phyloP scores from a whole-genome alignment of 2,329 filamentous ascomycete species.

The Epichloe scottii region DNA sequence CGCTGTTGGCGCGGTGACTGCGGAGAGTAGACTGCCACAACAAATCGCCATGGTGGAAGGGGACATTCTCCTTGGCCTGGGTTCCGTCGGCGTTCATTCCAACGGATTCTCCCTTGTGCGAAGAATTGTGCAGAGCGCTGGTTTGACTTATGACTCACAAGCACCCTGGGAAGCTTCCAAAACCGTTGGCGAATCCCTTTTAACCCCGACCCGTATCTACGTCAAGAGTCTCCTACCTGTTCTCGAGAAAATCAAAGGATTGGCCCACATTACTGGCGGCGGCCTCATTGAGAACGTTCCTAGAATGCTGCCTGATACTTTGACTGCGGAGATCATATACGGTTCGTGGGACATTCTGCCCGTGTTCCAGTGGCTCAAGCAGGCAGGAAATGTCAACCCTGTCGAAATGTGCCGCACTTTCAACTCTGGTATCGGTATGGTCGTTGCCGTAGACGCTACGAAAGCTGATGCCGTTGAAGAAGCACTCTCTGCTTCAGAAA shows the following conservation, averaged over 20 bases:
- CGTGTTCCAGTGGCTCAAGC: conserved; percentile 81
- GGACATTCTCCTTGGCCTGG: conserved; percentile 76
- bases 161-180: conserved; percentile 62
- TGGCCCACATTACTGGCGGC: conserved; percentile 94
- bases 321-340: conserved; percentile 73
- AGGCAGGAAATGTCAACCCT: conserved; percentile 54
- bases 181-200: conserved; percentile 61
- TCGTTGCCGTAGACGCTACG: conserved; percentile 60
- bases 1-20: conserved; percentile 70
- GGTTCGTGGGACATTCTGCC: conserved; percentile 60
- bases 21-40: conserved; percentile 60
- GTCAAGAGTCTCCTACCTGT: conserved; percentile 68
- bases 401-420: conserved; percentile 84
- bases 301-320: conserved; percentile 69
- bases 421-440: conserved; percentile 93
- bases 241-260: conserved; percentile 64
- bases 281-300: conserved; percentile 90
- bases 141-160: conserved; percentile 55
- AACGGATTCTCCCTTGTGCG: conserved; percentile 97
- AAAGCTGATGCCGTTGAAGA: conserved; percentile 48
- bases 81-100: conserved; percentile 80
- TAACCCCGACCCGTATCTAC: conserved; percentile 89
- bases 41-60: conserved; percentile 64
- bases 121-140: conserved; percentile 65
- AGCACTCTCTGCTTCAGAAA: conserved; percentile 55